Evolutionary conservation across 2,329 filamentous ascomycete genomes (phyloP), one percentile per base, ranked within the genome.

Genomic region (Aspergillus ruber): DNA sequence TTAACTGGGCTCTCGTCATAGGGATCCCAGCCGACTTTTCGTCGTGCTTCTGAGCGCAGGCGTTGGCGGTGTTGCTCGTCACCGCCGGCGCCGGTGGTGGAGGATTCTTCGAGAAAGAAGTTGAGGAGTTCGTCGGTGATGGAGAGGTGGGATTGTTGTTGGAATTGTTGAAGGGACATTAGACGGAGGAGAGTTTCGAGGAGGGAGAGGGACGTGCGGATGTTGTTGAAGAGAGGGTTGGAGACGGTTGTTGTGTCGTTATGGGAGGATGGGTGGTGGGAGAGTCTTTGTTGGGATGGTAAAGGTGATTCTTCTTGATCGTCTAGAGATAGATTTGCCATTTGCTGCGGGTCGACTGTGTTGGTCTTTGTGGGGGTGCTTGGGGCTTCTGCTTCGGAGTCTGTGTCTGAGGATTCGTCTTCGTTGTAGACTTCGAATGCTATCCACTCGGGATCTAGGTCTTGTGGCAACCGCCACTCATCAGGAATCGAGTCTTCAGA

Each of bases 111-210:
- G 7, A 96, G 75, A 70, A 95, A 96, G 71, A 95, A 94, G 45
- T 85, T 89, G 36, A 95, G 75, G 2, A 95, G 81, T 58, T 95
- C 88, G 63, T 96, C 90, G 1, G 87, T 87, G 51, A 95, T 93
- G 6, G 88, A 81, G n/a, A 95, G 78, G 59, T 95, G 90, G 0
- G 88, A 90, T 36, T 82, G 80, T 73, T 96, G 90, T 63, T 95
- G 87, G 66, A 93, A 95, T 71, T 95, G 89, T 63, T 95, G 90
- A 12, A 95, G 79, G 18, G 89, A 88, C 4, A 86, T 84, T 42
- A 96, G 78, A 38, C 91, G 88, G 42, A 95, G 80, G 27, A 95
- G 75, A 75, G 91, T 93, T 67, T 96, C 90, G 46, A 96, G 80
- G 7, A 95, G 79, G 1, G 90, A 95, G 5, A 88, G 74, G 0